These are phyloP conservation scores for Trifolium pratense DNA, from an alignment of 306 rosid species.

Conservation along the genomic window DNA sequence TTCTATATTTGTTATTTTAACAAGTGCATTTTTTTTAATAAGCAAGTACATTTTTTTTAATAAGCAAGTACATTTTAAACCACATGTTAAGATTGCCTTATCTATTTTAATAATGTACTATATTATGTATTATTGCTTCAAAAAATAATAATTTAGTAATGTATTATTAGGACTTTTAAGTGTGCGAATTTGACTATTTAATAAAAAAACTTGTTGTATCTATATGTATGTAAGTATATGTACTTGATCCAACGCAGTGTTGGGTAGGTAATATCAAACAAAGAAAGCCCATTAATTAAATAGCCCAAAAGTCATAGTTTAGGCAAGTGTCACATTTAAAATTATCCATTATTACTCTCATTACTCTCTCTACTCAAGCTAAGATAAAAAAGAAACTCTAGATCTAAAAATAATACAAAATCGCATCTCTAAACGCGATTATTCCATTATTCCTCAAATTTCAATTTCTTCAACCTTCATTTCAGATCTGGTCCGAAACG, in stretches of 20 bases:
- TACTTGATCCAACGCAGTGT: not conserved
- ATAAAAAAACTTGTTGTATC: not conserved
- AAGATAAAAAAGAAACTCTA: not conserved
- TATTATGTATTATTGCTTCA: too few species aligned
- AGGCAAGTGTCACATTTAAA: conserved; percentile 6
- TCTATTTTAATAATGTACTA: too few species aligned
- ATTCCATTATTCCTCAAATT: not conserved
- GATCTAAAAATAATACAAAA: not conserved
- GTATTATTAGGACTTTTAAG: not conserved
- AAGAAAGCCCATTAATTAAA: conserved; percentile 1
- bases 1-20: too few species aligned
- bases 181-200: not conserved
- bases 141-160: not conserved
- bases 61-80: too few species aligned
- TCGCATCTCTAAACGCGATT: not conserved
- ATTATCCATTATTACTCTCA: not conserved
- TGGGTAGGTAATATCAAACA: conserved; percentile 3
- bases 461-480: not conserved
- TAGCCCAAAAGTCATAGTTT: not conserved
- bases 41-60: too few species aligned
- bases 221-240: not conserved
- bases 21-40: too few species aligned
- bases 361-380: conserved; percentile 1
- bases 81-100: too few species aligned
- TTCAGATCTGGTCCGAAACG: too few species aligned